A percentile compares a stretch with the other conserved stretches of the same genome.
phyloP scores from a whole-genome alignment of 495 filamentous ascomycete genomes.

The Penicillium roqueforti region DNA sequence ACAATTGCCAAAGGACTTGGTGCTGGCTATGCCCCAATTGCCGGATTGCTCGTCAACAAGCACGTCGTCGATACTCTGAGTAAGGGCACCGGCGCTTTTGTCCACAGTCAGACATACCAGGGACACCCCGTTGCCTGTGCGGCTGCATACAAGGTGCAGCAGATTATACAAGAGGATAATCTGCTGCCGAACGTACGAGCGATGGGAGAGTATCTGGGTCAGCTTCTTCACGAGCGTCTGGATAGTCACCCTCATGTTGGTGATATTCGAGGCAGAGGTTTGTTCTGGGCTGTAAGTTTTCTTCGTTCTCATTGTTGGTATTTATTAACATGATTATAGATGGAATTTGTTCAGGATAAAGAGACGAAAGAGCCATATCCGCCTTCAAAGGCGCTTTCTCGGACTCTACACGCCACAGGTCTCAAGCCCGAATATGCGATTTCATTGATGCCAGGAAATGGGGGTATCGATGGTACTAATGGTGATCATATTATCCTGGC shows the following conservation, averaged over 20 bases:
- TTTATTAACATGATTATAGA: conserved; percentile 21
- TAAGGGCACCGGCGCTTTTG: conserved; percentile 45
- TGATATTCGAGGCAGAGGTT: conserved; percentile 49
- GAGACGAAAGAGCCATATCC: conserved; percentile 49
- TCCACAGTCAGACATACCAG: conserved; percentile 53
- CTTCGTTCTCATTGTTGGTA: not conserved
- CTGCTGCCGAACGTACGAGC: conserved; percentile 42
- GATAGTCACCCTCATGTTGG: conserved; percentile 42
- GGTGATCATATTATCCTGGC: conserved; percentile 73
- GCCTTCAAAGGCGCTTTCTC: conserved; percentile 27
- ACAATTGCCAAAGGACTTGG: conserved; percentile 60
- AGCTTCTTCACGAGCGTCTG: conserved; percentile 35
- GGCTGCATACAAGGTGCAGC: conserved; percentile 44
- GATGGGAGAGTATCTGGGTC: conserved; percentile 42
- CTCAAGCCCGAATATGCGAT: conserved; percentile 53
- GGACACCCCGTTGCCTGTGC: conserved; percentile 49
- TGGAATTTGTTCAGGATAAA: conserved; percentile 56
- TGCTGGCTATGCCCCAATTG: conserved; percentile 56
- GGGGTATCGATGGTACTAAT: conserved; percentile 57
- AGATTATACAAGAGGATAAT: conserved; percentile 39
- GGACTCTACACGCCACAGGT: conserved; percentile 49
- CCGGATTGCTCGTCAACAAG: conserved; percentile 50
- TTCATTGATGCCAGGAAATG: conserved; percentile 64
- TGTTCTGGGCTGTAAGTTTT: conserved; percentile 49
- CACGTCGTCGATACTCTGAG: conserved; percentile 48